A percentile compares a stretch with the other conserved stretches of the same genome.
phyloP scores from a whole-genome alignment of 768 basidiomycete genomes.

The Amanita subjunquillea region DNA sequence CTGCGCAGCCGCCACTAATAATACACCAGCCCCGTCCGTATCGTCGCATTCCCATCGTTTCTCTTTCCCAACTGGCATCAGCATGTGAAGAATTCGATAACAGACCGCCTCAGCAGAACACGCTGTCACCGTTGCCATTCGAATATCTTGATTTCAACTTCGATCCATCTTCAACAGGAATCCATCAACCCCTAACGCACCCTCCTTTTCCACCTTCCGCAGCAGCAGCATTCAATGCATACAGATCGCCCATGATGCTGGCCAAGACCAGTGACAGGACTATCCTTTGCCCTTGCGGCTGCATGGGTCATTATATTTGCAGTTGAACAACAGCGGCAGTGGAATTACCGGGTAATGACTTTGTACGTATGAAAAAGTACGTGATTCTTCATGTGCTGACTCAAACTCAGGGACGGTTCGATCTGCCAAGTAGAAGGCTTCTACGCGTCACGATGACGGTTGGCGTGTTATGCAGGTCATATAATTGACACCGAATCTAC shows the following conservation, averaged over 20 bases:
- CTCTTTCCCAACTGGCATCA: conserved; percentile 29
- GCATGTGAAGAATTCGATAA: conserved; percentile 20
- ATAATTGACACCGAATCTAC: not conserved
- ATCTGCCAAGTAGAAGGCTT: not conserved
- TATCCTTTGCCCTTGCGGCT: conserved; percentile 24
- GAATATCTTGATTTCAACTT: conserved; percentile 4
- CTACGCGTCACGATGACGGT: not conserved
- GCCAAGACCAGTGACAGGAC: conserved; percentile 1
- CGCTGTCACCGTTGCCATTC: conserved; percentile 8
- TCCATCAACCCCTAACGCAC: not conserved
- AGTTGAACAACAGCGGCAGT: conserved; percentile 1
- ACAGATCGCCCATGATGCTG: not conserved
- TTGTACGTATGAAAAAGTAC: not conserved
- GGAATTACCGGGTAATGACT: not conserved
- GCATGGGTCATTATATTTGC: conserved; percentile 22
- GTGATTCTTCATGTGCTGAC: not conserved
- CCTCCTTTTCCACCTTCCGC: not conserved
- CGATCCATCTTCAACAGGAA: not conserved
- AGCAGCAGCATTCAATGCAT: not conserved
- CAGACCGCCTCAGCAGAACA: not conserved
- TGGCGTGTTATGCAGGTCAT: not conserved
- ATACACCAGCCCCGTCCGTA: conserved; percentile 37
- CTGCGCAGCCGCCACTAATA: conserved; percentile 17
- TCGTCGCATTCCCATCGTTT: conserved; percentile 33
- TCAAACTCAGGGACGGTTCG: not conserved